Conservation (phyloP, 768 basidiomycete species). For the Panaeolus cyanescens region DNA sequence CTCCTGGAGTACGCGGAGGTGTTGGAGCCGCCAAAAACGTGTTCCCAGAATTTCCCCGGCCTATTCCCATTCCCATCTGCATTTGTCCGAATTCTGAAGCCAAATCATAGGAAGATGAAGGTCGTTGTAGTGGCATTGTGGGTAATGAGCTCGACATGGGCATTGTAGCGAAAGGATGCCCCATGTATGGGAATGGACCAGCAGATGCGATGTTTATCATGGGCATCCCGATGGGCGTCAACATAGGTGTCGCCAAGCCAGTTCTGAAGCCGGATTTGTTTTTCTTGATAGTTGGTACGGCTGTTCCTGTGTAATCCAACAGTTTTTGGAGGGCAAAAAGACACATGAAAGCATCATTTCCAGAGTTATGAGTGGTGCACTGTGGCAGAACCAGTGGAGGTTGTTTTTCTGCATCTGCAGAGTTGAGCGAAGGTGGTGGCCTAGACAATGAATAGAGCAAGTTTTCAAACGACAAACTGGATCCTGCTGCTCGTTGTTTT, state of each 20-base stretch:
- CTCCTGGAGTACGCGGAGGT: constrained; percentile 9
- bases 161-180: constrained; percentile 12
- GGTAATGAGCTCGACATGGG: constrained; percentile 13
- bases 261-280: constrained; percentile 14
- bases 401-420: constrained; percentile 11
- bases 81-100: constrained; percentile 43
- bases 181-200: constrained; percentile 10
- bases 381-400: constrained; percentile 33
- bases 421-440: constrained; percentile 23
- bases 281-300: constrained; percentile 35
- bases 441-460: constrained; percentile 62
- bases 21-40: constrained; percentile 13
- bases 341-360: constrained; percentile 75
- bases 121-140: constrained; percentile 15
- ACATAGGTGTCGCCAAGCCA: constrained; percentile 6
- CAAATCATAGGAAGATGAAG: constrained; percentile 33
- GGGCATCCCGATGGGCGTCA: constrained; percentile 21
- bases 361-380: constrained; percentile 68
- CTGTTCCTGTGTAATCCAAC: constrained; percentile 53
- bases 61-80: constrained; percentile 22
- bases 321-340: constrained; percentile 72
- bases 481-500: constrained; percentile 48
- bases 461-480: constrained; percentile 63
- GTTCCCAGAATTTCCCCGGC: constrained; percentile 10
- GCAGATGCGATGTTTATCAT: constrained; percentile 18